Base-by-base conservation (phyloP, 2,329 filamentous ascomycete genomes). In the Shiraia bambusicola region DNA sequence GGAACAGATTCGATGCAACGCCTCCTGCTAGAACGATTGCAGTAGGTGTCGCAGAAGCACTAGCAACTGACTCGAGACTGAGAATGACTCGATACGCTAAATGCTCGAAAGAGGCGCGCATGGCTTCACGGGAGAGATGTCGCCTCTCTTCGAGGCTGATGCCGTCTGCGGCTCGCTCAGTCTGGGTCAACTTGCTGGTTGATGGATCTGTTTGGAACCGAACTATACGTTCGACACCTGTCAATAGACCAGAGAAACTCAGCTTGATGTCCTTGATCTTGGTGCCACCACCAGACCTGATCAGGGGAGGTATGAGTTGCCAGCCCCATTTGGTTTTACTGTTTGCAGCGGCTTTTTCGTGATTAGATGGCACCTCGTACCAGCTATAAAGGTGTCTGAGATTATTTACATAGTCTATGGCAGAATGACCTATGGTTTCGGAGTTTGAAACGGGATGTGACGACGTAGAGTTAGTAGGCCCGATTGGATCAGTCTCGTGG, bases 71-170 rank as follows among this genome's bases (percentile, higher is more conserved):
- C 33, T 78, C 68, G n/a, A 95, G 72, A 1, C 81, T 86, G 30
- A 93, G 73, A 11, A 92, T 66, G 2, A 93, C 76, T 8, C 92
- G 80, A 50, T 82, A 86, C 1, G 82, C 84, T 17, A 97, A 74
- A 71, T 97, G 92, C 66, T 95, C 89, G 65, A 97, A 98, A 12
- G 85, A 82, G 2, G 90, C 75, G 26, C 83, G 79, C 85, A 96
- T 91, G 1, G 82, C 76, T 50, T 87, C 84, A 28, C 78, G 76
- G 1, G 87, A 92, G 30, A 98, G 75, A 2, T 75, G 72, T 19
- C 78, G 76, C 4, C 90, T 80, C 63, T 94, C 86, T 2, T 75
- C 70, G 2, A 79, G 51, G 9, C 67, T 65, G 61, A 87, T 72
- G 1, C 66, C 47, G 48, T 62, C 50, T 10, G 64, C 42, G n/a